Evolutionary conservation across 805 yeast genomes (phyloP).

Genomic region (Candida saitoana): DNA sequence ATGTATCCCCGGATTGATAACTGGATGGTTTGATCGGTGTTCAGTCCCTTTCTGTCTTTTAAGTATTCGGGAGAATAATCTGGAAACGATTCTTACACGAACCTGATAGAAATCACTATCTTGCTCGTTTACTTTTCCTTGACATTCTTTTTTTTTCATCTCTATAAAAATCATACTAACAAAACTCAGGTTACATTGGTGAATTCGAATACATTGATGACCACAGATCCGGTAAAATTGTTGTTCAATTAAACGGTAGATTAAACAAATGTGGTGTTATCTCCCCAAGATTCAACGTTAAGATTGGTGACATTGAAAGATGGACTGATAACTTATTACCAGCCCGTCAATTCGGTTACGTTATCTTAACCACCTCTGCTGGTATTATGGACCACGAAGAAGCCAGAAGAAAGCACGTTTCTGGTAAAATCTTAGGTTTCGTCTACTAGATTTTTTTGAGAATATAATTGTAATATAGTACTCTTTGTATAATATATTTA

Average conservation of each 20-base stretch:
- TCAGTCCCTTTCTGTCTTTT: constrained; percentile 95
- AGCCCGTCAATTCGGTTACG: constrained; percentile 98
- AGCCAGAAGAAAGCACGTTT: constrained; percentile 99
- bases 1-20: constrained; percentile 83
- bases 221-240: constrained; percentile 98
- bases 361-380: constrained; percentile 96
- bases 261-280: constrained; percentile 98
- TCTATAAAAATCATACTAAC: constrained; percentile 15
- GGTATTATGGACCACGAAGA: constrained; percentile 99
- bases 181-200: constrained; percentile 72
- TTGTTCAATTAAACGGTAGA: constrained; percentile 95
- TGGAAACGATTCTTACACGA: constrained; percentile 71
- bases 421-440: constrained; percentile 98
- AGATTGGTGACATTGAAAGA: constrained; percentile 91
- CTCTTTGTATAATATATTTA: constrained; percentile 3
- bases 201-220: constrained; percentile 98
- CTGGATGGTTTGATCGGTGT: constrained; percentile 92
- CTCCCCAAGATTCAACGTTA: constrained; percentile 97
- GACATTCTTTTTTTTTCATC: constrained; percentile 31
- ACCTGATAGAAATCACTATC: constrained; percentile 31
- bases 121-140: constrained; percentile 66
- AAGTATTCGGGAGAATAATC: constrained; percentile 84
- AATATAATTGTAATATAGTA: not conserved
- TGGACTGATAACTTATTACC: constrained; percentile 98
- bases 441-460: constrained; percentile 60